Evolutionary conservation across 192 early-diverging fungal genomes (phyloP), one percentile per base, ranked within the genome.

Genomic region (Linnemannia schmuckeri): DNA sequence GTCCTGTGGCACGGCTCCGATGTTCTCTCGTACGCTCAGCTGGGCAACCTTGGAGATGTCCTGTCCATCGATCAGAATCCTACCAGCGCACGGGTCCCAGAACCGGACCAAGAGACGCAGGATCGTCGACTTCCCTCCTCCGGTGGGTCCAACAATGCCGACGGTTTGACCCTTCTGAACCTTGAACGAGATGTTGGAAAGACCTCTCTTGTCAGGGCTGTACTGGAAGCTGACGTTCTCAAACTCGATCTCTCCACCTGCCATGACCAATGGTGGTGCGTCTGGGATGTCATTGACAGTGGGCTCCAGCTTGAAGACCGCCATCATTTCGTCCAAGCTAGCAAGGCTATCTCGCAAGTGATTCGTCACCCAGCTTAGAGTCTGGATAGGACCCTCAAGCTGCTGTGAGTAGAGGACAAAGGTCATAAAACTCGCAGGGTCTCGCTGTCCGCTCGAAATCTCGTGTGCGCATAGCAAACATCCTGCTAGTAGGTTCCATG

Each of bases 401-500:
- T 97, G 96, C 47, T 88, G 83, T 42, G 95, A 89, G 80, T 97
- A 97, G 18, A 93, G 89, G 27, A 96, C 81, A 70, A 94, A 96
- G 88, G 94, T 89, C 79, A 96, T 92, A 88, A 97, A 97, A 88
- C 95, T 95, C 12, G 96, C 94, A 20, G 95, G 91, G 6, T 94
- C 93, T 84, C 95, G 87, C 13, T 89, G 52, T 44, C 93, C 94
- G 72, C 91, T 90, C 8, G 91, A 90, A 33, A 97, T 94, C 47
- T 94, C 90, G 49, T 93, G 88, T 35, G 94, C 96, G 79, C 93
- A 93, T 30, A 97, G 79, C 52, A 97, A 81, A 44, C 92, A 90
- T 9, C 96, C 96, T 0, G 88, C 89, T 30, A 95, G 76, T 71
- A 97, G 88, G 2, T 96, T 96, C 4, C 92, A 44, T 33, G 93